Base-by-base conservation (phyloP, 1,284 basidiomycete genomes). In the Kwoniella shivajii region DNA sequence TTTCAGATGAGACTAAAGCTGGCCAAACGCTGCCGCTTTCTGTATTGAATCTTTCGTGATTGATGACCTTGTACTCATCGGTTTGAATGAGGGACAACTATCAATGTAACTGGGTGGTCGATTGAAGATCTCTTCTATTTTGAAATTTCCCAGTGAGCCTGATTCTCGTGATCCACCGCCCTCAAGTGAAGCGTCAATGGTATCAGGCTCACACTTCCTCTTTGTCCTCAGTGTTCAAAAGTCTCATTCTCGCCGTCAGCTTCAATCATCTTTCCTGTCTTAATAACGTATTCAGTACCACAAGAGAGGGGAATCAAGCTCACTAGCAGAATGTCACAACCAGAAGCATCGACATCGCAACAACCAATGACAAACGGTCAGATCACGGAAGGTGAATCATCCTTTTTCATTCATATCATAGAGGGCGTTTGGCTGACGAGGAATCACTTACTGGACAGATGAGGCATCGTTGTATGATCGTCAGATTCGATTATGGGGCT, bases 401-500 rank as follows among this genome's bases (percentile, higher is more conserved):
- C 49, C 29, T 29, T 34, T 34, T 3, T 9, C 42, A 9, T 7
- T 31, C 13, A 10, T 9, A 6, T n/a, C n/a, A 6, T 9, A 18
- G 29, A 14, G 13, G 9, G 27, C 26, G 26, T 11, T 43, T 14
- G 29, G 33, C 53, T 45, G 48, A 29, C 9, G n/a, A n/a, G n/a
- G n/a, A n/a, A 54, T 16, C 13, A n/a, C 38, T 53, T n/a, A 41
- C 27, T 27, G 46, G 20, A 4, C 27, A 87, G 89, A 88, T 76
- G 89, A 92, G 73, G 90, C 88, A 16, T 88, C 88, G 5, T 79
- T 97, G 29, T 98, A 99, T 76, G 95, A 98, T 78, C 87, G 95
- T 37, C 95, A 98, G 79, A 97, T 99, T 80, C 86, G 96, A 27
- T 80, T 98, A 59, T 99, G 95, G 95, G 95, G 96, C 42, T 84